These are phyloP conservation scores for Taiozyma sp. DNA, from an alignment of 1,139 yeast genomes.

Conservation along the genomic window DNA sequence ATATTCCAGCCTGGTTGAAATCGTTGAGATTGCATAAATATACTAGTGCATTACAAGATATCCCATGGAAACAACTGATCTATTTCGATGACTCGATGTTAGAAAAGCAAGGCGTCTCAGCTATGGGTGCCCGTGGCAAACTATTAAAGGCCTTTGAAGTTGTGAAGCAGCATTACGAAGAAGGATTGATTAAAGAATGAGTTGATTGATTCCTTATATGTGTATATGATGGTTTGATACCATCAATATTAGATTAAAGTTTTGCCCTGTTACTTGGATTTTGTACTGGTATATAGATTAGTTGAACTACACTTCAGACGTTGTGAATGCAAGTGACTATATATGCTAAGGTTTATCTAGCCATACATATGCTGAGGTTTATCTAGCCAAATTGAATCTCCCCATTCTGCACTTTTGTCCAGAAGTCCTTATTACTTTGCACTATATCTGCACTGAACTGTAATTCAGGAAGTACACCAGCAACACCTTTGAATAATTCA, in stretches of 20 bases:
- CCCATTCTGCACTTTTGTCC: slow-evolving; percentile 24
- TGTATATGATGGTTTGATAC: background rate
- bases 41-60: slow-evolving; percentile 73
- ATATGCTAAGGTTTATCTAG: background rate
- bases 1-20: slow-evolving; percentile 91
- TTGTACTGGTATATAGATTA: background rate
- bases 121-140: slow-evolving; percentile 92
- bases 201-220: background rate
- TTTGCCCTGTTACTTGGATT: background rate
- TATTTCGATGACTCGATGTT: slow-evolving; percentile 63
- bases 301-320: background rate
- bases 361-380: no score
- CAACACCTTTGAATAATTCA: slow-evolving; percentile 62
- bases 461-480: slow-evolving; percentile 51
- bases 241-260: background rate
- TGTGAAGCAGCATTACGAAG: slow-evolving; percentile 47
- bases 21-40: slow-evolving; percentile 87
- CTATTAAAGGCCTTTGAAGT: slow-evolving; percentile 85
- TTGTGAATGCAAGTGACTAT: background rate
- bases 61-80: slow-evolving; percentile 76
- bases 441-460: slow-evolving; percentile 40
- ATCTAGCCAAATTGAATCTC: background rate
- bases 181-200: slow-evolving; percentile 25
- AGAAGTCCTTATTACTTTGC: slow-evolving; percentile 32
- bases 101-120: slow-evolving; percentile 79